phyloP scores from a whole-genome alignment of 805 yeast genomes.

The Ogataea wickerhamii region DNA sequence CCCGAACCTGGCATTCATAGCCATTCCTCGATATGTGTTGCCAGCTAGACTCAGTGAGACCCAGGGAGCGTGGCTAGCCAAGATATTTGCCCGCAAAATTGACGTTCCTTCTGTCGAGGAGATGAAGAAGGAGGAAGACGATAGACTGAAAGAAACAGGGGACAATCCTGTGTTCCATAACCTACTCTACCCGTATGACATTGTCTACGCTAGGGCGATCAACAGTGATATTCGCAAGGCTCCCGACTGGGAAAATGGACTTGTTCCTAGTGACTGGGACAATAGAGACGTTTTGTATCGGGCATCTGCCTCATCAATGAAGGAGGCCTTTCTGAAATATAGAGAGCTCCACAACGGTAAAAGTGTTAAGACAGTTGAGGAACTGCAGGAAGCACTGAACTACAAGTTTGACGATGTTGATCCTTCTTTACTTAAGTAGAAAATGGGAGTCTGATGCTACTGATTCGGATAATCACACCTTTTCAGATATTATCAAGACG shows the following conservation, averaged over 20 bases:
- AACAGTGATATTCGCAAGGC: constrained; percentile 30
- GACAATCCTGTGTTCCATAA: constrained; percentile 46
- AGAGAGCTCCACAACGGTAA: constrained; percentile 36
- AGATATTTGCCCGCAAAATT: constrained; percentile 58
- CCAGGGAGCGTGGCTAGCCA: constrained; percentile 64
- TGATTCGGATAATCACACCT: too few species aligned
- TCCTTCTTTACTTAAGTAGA: constrained; percentile 4
- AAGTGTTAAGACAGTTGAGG: constrained; percentile 9
- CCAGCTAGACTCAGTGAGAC: constrained; percentile 60
- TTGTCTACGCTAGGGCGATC: constrained; percentile 45
- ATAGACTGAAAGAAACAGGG: constrained; percentile 41
- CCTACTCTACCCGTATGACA: constrained; percentile 54
- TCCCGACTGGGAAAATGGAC: constrained; percentile 37
- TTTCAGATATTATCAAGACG: too few species aligned
- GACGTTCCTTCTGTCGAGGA: constrained; percentile 44
- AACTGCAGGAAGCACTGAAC: constrained; percentile 11
- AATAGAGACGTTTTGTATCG: constrained; percentile 41
- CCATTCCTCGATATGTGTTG: constrained; percentile 57
- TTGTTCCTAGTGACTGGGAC: constrained; percentile 52
- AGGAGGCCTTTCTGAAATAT: constrained; percentile 44
- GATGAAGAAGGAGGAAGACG: constrained; percentile 42
- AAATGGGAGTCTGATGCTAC: too few species aligned
- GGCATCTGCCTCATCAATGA: constrained; percentile 41
- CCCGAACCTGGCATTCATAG: constrained; percentile 63
- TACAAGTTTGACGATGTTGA: constrained; percentile 13